phyloP scores from a whole-genome alignment of 2,329 filamentous ascomycete genomes.

The Ceratocystis diversiconidia region DNA sequence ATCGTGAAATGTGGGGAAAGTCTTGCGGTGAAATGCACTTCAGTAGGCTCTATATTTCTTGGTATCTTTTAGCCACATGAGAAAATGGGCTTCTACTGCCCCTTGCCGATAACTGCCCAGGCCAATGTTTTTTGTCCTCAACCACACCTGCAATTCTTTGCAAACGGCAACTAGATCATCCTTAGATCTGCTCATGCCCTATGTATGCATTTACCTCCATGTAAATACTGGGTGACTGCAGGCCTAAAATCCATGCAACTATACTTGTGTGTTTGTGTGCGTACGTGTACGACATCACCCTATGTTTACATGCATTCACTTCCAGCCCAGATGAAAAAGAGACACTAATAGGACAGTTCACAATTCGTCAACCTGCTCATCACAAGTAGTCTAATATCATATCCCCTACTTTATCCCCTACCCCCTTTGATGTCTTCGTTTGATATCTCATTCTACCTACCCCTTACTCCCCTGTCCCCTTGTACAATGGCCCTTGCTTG shows the following conservation, averaged over 20 bases:
- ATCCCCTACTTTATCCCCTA: background rate
- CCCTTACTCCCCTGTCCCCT: background rate
- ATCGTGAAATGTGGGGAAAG: background rate
- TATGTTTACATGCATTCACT: background rate
- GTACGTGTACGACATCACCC: background rate
- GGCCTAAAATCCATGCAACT: background rate
- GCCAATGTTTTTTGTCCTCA: background rate
- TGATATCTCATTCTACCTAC: background rate
- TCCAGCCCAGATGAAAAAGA: background rate
- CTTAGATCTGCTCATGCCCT: background rate
- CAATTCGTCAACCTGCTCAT: background rate
- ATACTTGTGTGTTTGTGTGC: background rate
- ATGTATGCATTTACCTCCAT: background rate
- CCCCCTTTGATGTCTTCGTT: background rate
- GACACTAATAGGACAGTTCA: no score
- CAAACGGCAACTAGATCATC: background rate
- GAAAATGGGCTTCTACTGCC: background rate
- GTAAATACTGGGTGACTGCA: background rate
- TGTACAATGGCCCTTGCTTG: background rate
- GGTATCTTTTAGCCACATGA: background rate
- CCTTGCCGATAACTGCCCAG: no score
- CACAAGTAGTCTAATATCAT: background rate
- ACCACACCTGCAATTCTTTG: background rate
- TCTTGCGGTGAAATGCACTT: background rate
- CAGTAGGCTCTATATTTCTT: background rate